Evolutionary conservation across 371 early-diverging fungal genomes (phyloP), one percentile per base, ranked within the genome.

Genomic region (Coemansia linderi): DNA sequence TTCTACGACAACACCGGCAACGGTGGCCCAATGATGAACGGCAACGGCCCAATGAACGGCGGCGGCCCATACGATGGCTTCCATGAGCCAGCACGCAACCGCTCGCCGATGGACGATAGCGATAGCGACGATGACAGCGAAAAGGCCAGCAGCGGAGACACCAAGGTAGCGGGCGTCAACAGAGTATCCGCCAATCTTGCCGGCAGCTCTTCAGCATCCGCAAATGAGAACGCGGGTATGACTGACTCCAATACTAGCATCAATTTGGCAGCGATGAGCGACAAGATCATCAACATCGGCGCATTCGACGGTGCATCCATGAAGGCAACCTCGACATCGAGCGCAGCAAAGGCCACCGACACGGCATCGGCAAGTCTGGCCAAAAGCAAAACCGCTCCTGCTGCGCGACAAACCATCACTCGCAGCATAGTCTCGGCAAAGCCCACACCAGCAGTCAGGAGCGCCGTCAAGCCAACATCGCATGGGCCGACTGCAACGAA

Each of bases 241-340:
- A 44, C 58, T 9, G 62, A 69, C 37, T 19, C 40, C 3, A 74
- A 74, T 46, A 74, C 74, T 12, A 74, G 74, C n/a, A 52, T 74
- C 39, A 62, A 74, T 17, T 27, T 74, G 50, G 66, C 37, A 22
- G 48, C 66, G 15, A 48, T 75, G 56, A 66, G 71, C 63, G 50
- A 39, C 58, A 62, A 59, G 9, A 71, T 75, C n/a, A 66, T 75
- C n/a, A 75, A 70, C 24, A 57, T 75, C 38, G 43, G 46, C 27
- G 71, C 60, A 1, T 67, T 75, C 57, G 71, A 58, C 8, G 67
- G 75, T 13, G 68, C 64, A n/a, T 29, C 37, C 24, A 72, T 67
- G 8, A 66, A 67, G 27, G 19, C 70, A 1, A 59, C 65, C 9
- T 31, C 59, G 24, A 39, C 63, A 17, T 22, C 60, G 39, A 48